These are phyloP conservation scores for Microdochium nivale DNA, from an alignment of 2,329 filamentous ascomycete species.

Conservation along the genomic window DNA sequence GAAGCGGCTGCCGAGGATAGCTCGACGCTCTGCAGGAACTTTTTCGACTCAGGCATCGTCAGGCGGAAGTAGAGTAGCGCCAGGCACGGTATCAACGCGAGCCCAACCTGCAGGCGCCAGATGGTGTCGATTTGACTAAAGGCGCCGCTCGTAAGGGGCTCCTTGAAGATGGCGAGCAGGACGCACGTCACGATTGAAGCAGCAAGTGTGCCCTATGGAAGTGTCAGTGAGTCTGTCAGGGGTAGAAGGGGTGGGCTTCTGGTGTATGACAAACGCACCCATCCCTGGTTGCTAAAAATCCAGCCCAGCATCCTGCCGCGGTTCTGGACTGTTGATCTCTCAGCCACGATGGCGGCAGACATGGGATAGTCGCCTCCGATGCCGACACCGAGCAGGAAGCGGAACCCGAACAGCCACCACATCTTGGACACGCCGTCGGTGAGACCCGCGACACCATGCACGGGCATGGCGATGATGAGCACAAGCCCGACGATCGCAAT, in stretches of 20 bases:
- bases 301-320: constrained; percentile 2
- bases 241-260: neutral
- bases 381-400: constrained; percentile 45
- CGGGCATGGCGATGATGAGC: constrained; percentile 2
- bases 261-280: neutral
- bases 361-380: constrained; percentile 60
- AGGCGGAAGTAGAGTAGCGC: constrained; percentile 47
- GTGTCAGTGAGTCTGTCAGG: neutral
- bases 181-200: constrained; percentile 1
- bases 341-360: constrained; percentile 48
- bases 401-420: constrained; percentile 30
- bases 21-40: constrained; percentile 23
- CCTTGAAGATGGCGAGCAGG: constrained; percentile 46
- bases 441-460: neutral
- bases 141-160: constrained; percentile 17
- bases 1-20: constrained; percentile 51
- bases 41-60: constrained; percentile 60
- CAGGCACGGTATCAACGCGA: constrained; percentile 42
- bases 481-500: constrained; percentile 5
- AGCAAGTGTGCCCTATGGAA: neutral
- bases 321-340: constrained; percentile 1
- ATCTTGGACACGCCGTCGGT: constrained; percentile 4
- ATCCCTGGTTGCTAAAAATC: constrained; percentile 3
- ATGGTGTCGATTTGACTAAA: constrained; percentile 50
- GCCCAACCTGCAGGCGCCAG: constrained; percentile 57